Evolutionary conservation across 2,329 filamentous ascomycete species (phyloP).

Genomic region (Fusarium nygamai): DNA sequence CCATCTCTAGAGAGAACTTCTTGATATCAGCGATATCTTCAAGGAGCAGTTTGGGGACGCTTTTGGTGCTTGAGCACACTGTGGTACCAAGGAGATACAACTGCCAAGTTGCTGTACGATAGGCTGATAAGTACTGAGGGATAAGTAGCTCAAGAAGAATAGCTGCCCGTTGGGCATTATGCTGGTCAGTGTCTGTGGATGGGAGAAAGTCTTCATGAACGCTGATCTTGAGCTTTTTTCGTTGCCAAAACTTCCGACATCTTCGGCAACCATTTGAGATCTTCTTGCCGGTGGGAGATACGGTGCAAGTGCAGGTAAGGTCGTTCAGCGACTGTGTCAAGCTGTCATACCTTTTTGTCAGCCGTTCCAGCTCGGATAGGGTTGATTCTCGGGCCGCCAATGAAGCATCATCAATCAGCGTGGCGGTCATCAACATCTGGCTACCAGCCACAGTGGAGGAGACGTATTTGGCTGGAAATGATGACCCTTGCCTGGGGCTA

Average conservation of each 20-base stretch:
- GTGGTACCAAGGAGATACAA: slow-evolving; percentile 18
- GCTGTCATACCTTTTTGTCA: slow-evolving; percentile 20
- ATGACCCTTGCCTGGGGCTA: slow-evolving; percentile 38
- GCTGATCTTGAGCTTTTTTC: slow-evolving; percentile 26
- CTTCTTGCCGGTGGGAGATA: not conserved
- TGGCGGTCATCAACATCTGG: not conserved
- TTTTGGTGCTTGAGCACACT: accelerated
- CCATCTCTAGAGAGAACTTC: accelerated
- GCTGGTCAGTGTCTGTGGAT: not conserved
- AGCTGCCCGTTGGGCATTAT: slow-evolving; percentile 42
- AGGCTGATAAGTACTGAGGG: slow-evolving; percentile 54
- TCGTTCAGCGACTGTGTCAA: slow-evolving; percentile 19
- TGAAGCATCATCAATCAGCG: slow-evolving; percentile 1
- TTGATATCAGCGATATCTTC: not conserved
- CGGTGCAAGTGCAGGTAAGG: slow-evolving; percentile 26
- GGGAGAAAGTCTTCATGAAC: slow-evolving; percentile 42
- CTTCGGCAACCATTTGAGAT: slow-evolving; percentile 13
- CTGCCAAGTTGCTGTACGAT: slow-evolving; percentile 26
- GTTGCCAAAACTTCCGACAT: slow-evolving; percentile 21
- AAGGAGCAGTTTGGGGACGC: not conserved
- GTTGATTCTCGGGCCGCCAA: not conserved
- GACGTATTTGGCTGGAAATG: slow-evolving; percentile 7
- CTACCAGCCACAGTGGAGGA: not conserved
- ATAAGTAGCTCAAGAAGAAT: slow-evolving; percentile 62
- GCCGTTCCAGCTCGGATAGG: not conserved